Percentiles rank a stretch among this genome's conserved stretches.
Conservation (phyloP, 164 flowering plant species). For the Euptelea pleiosperma region DNA sequence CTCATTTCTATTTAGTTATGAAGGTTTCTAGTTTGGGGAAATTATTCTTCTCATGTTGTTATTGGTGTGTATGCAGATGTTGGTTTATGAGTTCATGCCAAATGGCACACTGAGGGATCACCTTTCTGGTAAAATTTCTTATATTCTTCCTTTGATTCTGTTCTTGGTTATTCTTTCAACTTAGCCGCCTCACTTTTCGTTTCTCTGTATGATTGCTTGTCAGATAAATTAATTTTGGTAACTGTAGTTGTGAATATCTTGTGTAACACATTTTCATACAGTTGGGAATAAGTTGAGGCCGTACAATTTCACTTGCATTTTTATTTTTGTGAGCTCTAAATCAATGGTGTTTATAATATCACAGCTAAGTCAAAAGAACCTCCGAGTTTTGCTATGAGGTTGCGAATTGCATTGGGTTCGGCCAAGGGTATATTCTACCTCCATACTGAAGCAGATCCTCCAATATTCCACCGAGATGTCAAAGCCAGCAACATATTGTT, state of each 20-base stretch:
- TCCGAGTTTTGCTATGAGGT: slow-evolving; percentile 30
- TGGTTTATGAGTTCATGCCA: slow-evolving; percentile 65
- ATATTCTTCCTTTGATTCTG: background rate
- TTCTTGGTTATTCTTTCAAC: background rate
- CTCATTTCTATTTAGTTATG: background rate
- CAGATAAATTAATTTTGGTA: background rate
- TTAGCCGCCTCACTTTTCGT: background rate
- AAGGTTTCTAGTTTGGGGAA: background rate
- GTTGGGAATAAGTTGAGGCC: background rate
- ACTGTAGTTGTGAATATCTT: background rate
- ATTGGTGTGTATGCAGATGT: slow-evolving; percentile 47
- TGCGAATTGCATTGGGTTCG: slow-evolving; percentile 43
- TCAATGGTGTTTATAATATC: background rate
- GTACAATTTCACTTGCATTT: background rate
- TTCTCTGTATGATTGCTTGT: background rate
- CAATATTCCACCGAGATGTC: slow-evolving; percentile 55
- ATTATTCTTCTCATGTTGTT: slow-evolving; percentile 5
- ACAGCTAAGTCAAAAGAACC: slow-evolving; percentile 30
- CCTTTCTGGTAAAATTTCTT: slow-evolving; percentile 42
- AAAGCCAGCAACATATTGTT: slow-evolving; percentile 55
- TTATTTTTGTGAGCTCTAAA: background rate
- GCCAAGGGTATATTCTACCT: slow-evolving; percentile 65
- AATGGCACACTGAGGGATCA: slow-evolving; percentile 55
- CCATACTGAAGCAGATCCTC: slow-evolving; percentile 58
- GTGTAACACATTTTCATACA: background rate